Percentiles rank a stretch among this genome's conserved stretches.
Conservation (phyloP, 1,284 basidiomycete genomes). For the Ganoderma lingzhi region DNA sequence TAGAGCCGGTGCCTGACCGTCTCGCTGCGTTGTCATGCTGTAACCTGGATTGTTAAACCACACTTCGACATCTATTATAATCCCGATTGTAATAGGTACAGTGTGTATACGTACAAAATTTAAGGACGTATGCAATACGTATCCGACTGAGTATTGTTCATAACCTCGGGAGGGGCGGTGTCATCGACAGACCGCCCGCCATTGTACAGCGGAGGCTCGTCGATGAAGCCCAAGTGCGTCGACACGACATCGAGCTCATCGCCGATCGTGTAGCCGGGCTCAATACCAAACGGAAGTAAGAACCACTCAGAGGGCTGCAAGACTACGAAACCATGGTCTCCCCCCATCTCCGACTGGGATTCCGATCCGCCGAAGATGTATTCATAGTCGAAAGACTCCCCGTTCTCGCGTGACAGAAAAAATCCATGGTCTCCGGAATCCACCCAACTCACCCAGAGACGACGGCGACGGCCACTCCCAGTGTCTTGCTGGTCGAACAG, state of each 20-base stretch:
- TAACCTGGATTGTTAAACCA: too few relatives aligned
- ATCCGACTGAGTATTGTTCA: not conserved
- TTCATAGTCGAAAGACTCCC: not conserved
- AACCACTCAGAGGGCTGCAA: not conserved
- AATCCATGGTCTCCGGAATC: not conserved
- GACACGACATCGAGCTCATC: not conserved
- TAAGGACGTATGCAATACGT: not conserved
- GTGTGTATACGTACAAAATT: not conserved
- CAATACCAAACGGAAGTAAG: not conserved
- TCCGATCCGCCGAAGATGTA: not conserved
- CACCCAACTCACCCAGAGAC: not conserved
- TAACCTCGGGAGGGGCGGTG: not conserved
- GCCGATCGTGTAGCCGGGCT: not conserved
- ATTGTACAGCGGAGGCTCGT: not conserved
- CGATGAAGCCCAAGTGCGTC: not conserved
- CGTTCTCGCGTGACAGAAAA: not conserved
- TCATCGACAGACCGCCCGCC: not conserved
- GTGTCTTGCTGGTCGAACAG: not conserved
- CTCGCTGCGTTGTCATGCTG: too few relatives aligned
- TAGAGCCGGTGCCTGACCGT: too few relatives aligned
- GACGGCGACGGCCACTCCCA: not conserved
- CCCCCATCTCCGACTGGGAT: not conserved
- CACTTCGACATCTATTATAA: too few relatives aligned
- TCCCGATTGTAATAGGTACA: too few relatives aligned
- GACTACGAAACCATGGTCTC: not conserved